Evolutionary conservation across 2,329 filamentous ascomycete genomes (phyloP).

Genomic region (Fusarium sp.): DNA sequence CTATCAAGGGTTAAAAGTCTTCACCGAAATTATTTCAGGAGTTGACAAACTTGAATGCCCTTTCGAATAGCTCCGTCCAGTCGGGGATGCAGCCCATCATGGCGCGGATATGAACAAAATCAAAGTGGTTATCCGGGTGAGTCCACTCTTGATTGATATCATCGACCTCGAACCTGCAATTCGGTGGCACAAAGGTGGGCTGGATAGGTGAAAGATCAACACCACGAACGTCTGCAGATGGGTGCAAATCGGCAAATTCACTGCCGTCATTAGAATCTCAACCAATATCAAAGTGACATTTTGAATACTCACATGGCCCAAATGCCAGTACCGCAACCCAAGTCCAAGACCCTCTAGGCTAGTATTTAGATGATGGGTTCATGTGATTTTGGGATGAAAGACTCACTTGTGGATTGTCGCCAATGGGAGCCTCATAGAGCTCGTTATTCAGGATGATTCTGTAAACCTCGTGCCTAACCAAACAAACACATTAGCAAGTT

Average conservation of each 20-base stretch:
- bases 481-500: neutral
- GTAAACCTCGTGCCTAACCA: constrained; percentile 35
- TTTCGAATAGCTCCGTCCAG: constrained; percentile 62
- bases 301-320: constrained; percentile 49
- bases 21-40: constrained; percentile 46
- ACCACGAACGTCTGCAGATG: constrained; percentile 61
- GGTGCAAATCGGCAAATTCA: constrained; percentile 55
- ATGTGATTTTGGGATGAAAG: constrained; percentile 8
- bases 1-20: constrained; percentile 42
- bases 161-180: constrained; percentile 74
- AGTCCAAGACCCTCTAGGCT: constrained; percentile 40
- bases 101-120: constrained; percentile 69
- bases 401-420: constrained; percentile 39
- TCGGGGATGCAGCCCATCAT: constrained; percentile 50
- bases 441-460: constrained; percentile 44
- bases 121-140: constrained; percentile 60
- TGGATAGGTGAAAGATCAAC: constrained; percentile 71
- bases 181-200: constrained; percentile 67
- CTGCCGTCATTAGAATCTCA: constrained; percentile 4
- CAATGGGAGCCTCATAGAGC: constrained; percentile 47
- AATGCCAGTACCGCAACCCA: constrained; percentile 53
- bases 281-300: neutral
- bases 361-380: neutral
- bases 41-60: constrained; percentile 57
- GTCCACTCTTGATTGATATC: constrained; percentile 66